These are phyloP conservation scores for barrel medic (Medicago truncatula) DNA, from an alignment of 306 rosid species.

Conservation along the genomic window MtrunA17r5.0-ANR NC_053042.1:7731001-7731500, in stretches of 20 bases:
- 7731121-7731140: slow-evolving; percentile 2
- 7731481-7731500: no score
- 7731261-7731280: background rate
- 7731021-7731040: slow-evolving; percentile 10
- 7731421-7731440: no score
- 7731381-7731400: no score
- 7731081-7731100: background rate
- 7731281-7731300: background rate
- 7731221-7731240: no score
- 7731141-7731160: background rate
- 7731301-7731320: no score
- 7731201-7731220: background rate
- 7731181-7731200: slow-evolving; percentile 4
- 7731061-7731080: background rate
- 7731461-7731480: no score
- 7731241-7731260: background rate
- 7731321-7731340: no score
- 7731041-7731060: background rate
- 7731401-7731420: no score
- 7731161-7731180: background rate
- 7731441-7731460: no score
- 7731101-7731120: slow-evolving; percentile 3
- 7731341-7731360: no score
- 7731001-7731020: slow-evolving; percentile 37
- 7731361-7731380: no score